Evolutionary conservation across 441 rosid species (phyloP), one percentile per base, ranked within the genome.

Genomic region (Gossypium aridum): DNA sequence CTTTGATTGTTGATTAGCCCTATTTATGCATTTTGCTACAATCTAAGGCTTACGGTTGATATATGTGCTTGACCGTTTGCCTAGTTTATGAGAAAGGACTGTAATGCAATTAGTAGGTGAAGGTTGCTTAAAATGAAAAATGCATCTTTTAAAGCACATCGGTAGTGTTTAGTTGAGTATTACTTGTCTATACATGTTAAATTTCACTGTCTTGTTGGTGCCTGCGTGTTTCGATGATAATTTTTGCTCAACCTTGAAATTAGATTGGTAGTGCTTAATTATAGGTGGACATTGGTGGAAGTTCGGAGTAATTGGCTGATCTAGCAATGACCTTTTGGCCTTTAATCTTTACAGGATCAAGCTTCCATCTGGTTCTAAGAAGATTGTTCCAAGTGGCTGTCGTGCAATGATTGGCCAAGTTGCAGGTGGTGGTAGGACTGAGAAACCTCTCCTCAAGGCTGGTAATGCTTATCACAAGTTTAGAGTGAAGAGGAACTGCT

Each of bases 341-440:
- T 34, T 14, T 6, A 2, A 19, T 23, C 66, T 12, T 31, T 70
- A 20, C 74, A 91, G 97, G 83, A 12, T 91, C 71, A 91, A 91
- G 85, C 93, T 91, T 28, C 97, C 97, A 10, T 91, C 97, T 9
- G 94, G 97, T 19, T 51, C 92, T 1, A 91, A 90, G 86, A 91
- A 86, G 86, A 83, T 88, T 43, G 74, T 89, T 22, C 94, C 90
- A 10, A 91, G 94, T 34, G 91, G 85, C 0, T 91, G 97, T 79
- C 79, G 97, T 25, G 97, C 94, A 0, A 89, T 89, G 94, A 82
- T 89, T 9, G 97, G 97, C 19, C 94, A 91, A 71, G 90, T 91
- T 45, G 94, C 97, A 0, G 98, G 98, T 6, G 98, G 98, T 53
- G 98, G 98, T 9, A 92, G 98, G 73, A 93, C 98, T 2, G 98